phyloP scores from a whole-genome alignment of 2,329 filamentous ascomycete species.

The Fusarium mundagurra region DNA sequence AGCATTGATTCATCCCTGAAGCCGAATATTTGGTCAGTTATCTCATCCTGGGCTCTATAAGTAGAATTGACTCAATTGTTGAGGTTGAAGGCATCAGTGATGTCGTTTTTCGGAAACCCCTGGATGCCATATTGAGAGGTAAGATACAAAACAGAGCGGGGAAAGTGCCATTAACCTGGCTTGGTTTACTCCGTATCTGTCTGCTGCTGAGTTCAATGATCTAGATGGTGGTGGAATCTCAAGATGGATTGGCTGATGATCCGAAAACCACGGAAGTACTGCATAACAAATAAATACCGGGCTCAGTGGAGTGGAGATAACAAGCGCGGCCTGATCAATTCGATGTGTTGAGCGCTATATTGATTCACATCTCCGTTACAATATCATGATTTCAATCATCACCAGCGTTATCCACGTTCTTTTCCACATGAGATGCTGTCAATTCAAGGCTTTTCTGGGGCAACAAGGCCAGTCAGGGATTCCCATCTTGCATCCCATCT shows the following conservation, averaged over 20 bases:
- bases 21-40: not conserved
- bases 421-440: not conserved
- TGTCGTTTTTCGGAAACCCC: not conserved
- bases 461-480: constrained; percentile 10
- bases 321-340: not conserved
- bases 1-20: not conserved
- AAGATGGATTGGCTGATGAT: constrained; percentile 10
- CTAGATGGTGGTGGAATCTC: constrained; percentile 14
- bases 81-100: not conserved
- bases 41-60: not conserved
- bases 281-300: not conserved
- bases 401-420: not conserved
- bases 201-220: constrained; percentile 5
- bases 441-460: constrained; percentile 18
- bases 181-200: not conserved
- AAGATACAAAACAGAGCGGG: constrained; percentile 32
- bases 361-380: not conserved
- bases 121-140: not conserved
- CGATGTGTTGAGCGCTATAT: not conserved
- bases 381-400: not conserved
- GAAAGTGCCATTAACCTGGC: constrained; percentile 33
- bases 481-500: constrained; percentile 21
- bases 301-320: not conserved
- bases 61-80: not conserved
- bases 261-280: not conserved